phyloP scores from a whole-genome alignment of 805 yeast species.

The Kuraishia cidri region DNA sequence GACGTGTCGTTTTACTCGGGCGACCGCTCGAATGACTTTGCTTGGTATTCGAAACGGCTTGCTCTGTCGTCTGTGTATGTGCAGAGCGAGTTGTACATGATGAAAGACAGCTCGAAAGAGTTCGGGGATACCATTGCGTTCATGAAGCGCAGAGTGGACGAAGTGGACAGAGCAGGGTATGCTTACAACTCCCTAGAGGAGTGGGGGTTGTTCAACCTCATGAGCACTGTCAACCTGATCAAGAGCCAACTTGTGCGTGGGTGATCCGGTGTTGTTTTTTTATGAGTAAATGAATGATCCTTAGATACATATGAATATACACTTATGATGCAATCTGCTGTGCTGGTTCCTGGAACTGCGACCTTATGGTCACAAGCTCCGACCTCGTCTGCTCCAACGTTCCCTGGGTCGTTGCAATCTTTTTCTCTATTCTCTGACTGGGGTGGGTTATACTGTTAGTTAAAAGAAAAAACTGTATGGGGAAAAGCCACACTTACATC shows the following conservation, averaged over 20 bases:
- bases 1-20: conserved; percentile 78
- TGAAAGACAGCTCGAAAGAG: conserved; percentile 55
- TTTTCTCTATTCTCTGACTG: conserved; percentile 57
- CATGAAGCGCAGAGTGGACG: conserved; percentile 49
- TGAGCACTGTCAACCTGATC: conserved; percentile 56
- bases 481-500: conserved; percentile 24
- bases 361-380: conserved; percentile 33
- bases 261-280: conserved; percentile 11
- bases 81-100: conserved; percentile 70
- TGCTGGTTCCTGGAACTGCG: conserved; percentile 12
- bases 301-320: not conserved
- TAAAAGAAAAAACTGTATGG: not conserved
- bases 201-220: conserved; percentile 65
- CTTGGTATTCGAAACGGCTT: conserved; percentile 88
- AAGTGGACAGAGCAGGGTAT: conserved; percentile 45
- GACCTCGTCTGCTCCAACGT: conserved; percentile 53
- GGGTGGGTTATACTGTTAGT: not conserved
- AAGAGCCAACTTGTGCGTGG: conserved; percentile 65
- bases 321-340: not conserved
- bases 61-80: conserved; percentile 64
- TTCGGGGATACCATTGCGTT: conserved; percentile 53
- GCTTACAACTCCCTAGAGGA: conserved; percentile 62
- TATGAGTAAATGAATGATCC: not conserved
- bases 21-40: conserved; percentile 70
- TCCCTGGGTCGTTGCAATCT: conserved; percentile 46